These are phyloP conservation scores for Aphanomyces euteiches DNA, from an alignment of 352 stramenopile genomes.

Conservation along the genomic window DNA sequence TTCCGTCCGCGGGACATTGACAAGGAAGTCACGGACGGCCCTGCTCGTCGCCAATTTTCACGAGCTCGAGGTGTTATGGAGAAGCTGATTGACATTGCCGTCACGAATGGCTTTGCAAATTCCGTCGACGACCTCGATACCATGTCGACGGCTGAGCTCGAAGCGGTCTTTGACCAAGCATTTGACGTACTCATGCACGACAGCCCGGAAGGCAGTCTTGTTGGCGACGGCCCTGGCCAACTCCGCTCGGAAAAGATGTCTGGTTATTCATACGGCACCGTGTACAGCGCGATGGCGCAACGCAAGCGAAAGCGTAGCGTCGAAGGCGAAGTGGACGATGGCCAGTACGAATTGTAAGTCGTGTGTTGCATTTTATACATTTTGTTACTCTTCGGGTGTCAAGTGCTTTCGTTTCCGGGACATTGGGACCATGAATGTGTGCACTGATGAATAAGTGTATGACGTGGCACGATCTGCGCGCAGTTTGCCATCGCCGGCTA, in stretches of 20 bases:
- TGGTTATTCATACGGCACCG: conserved; percentile 12
- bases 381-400: not conserved
- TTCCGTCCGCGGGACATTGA: conserved; percentile 17
- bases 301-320: conserved; percentile 10
- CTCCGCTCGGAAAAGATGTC: conserved; percentile 19
- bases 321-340: not conserved
- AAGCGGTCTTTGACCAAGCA: conserved; percentile 15
- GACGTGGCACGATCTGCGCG: not conserved
- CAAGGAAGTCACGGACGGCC: conserved; percentile 19
- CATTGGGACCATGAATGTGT: conserved; percentile 16
- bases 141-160: not conserved
- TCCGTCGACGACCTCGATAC: conserved; percentile 14
- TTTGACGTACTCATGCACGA: conserved; percentile 22
- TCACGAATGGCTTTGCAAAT: conserved; percentile 11
- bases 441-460: conserved; percentile 10
- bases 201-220: conserved; percentile 7
- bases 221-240: conserved; percentile 11
- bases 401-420: conserved; percentile 6
- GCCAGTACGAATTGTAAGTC: conserved; percentile 17
- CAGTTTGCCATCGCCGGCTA: not conserved
- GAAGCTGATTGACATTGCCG: conserved; percentile 17
- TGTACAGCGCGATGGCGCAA: conserved; percentile 10
- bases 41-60: conserved; percentile 9
- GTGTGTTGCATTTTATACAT: conserved; percentile 1
- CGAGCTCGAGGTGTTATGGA: conserved; percentile 15